Evolutionary conservation across 495 filamentous ascomycete species (phyloP).

Genomic region (Aspergillus sclerotiicarbonarius): DNA sequence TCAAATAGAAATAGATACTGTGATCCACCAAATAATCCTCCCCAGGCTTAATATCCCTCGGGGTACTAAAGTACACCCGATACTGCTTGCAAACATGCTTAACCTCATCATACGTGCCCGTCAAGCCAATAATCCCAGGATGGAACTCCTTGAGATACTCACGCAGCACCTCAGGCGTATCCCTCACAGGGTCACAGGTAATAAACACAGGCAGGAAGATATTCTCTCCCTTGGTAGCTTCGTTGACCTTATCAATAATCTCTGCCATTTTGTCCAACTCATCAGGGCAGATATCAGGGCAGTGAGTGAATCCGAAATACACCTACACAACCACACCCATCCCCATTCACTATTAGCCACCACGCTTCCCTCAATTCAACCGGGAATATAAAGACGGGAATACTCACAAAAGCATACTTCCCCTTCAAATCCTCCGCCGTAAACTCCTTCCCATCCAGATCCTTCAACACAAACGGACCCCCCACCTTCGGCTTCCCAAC

Average conservation of each 20-base stretch:
- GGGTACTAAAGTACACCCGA: slow-evolving; percentile 95
- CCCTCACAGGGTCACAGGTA: slow-evolving; percentile 90
- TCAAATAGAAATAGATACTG: slow-evolving; percentile 98
- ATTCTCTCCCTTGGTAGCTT: slow-evolving; percentile 41
- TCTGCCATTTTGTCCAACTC: slow-evolving; percentile 97
- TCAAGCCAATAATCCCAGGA: slow-evolving; percentile 80
- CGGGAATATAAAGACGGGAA: not conserved
- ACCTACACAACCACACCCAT: slow-evolving; percentile 48
- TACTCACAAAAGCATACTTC: slow-evolving; percentile 69
- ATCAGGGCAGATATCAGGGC: slow-evolving; percentile 97
- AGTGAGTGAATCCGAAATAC: slow-evolving; percentile 98
- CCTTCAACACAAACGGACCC: slow-evolving; percentile 76
- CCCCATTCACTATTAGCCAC: not conserved
- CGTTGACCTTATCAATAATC: slow-evolving; percentile 82
- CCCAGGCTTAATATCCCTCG: slow-evolving; percentile 77
- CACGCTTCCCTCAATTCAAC: no score
- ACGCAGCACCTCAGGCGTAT: slow-evolving; percentile 80
- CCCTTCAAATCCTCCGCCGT: slow-evolving; percentile 79
- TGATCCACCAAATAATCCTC: slow-evolving; percentile 98
- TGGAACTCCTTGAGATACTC: slow-evolving; percentile 91
- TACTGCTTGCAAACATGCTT: slow-evolving; percentile 92
- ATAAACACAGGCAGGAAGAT: slow-evolving; percentile 79
- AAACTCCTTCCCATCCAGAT: slow-evolving; percentile 75
- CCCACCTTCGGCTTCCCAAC: slow-evolving; percentile 91
- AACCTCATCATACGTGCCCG: slow-evolving; percentile 88